phyloP scores from a whole-genome alignment of 2,329 filamentous ascomycete genomes.

The Aspergillus candidus region DNA sequence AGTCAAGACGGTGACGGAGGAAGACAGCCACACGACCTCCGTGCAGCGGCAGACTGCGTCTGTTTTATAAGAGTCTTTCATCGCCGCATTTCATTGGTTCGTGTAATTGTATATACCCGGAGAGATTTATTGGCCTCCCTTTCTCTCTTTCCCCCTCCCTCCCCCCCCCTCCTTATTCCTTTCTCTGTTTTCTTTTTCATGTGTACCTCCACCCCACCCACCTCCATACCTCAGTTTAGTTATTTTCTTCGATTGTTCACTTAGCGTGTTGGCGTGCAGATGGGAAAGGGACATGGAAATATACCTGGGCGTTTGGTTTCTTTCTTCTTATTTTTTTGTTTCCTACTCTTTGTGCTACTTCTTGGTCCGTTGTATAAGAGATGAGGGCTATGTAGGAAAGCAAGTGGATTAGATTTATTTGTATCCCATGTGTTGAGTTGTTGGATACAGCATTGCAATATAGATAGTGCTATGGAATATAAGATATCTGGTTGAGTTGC shows the following conservation, averaged over 20 bases:
- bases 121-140: not conserved
- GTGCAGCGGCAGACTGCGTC: not conserved
- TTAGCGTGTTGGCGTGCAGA: conserved; percentile 3
- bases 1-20: not conserved
- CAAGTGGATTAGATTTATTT: too few species aligned
- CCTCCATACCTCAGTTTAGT: not conserved
- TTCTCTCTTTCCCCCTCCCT: not conserved
- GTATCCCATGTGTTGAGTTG: too few species aligned
- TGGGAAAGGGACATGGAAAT: conserved; percentile 2
- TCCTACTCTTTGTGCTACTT: not conserved
- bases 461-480: too few species aligned
- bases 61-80: not conserved
- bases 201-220: not conserved
- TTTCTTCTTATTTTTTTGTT: not conserved
- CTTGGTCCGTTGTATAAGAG: not conserved
- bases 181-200: not conserved
- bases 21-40: not conserved
- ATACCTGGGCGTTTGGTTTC: conserved; percentile 12
- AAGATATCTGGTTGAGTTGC: too few species aligned
- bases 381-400: too few species aligned
- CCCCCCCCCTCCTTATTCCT: not conserved
- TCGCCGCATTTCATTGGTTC: not conserved
- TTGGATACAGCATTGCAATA: too few species aligned
- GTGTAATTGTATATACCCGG: not conserved
- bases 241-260: conserved; percentile 1